A percentile compares a stretch with the other conserved stretches of the same genome.
These are phyloP conservation scores for Helotiales sp. DNA, from an alignment of 2,329 filamentous ascomycete species.

Conservation along the genomic window DNA sequence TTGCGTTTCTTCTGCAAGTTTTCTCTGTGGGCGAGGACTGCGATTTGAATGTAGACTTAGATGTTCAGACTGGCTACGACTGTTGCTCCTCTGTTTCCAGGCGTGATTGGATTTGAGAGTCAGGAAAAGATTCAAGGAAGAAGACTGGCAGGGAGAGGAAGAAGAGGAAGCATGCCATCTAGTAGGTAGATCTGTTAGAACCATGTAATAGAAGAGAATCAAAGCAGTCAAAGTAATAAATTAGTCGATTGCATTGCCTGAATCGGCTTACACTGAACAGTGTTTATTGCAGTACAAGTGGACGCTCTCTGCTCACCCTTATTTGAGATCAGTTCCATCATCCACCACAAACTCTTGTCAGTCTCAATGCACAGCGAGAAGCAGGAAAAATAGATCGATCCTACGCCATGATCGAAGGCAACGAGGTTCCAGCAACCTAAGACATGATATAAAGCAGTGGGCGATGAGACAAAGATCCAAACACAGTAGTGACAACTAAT, in stretches of 20 bases:
- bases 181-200: slow-evolving; percentile 70
- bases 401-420: slow-evolving; percentile 55
- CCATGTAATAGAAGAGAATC: slow-evolving; percentile 67
- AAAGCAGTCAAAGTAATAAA: slow-evolving; percentile 52
- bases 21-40: slow-evolving; percentile 27
- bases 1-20: slow-evolving; percentile 26
- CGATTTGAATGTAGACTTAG: slow-evolving; percentile 23
- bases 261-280: slow-evolving; percentile 57
- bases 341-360: too few relatives aligned
- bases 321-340: slow-evolving; percentile 27
- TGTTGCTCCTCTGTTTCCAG: slow-evolving; percentile 28
- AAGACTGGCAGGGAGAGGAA: slow-evolving; percentile 52
- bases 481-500: slow-evolving; percentile 28
- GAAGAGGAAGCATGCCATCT: slow-evolving; percentile 57
- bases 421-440: slow-evolving; percentile 54
- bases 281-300: slow-evolving; percentile 25
- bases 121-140: too few relatives aligned
- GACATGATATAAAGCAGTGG: slow-evolving; percentile 53
- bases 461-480: slow-evolving; percentile 48
- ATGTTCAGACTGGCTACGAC: slow-evolving; percentile 29
- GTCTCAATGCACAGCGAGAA: not conserved
- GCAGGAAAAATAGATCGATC: too few relatives aligned
- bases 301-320: slow-evolving; percentile 31
- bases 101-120: too few relatives aligned
- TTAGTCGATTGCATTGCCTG: too few relatives aligned